Evolutionary conservation across 345 rosid species (phyloP), one percentile per base, ranked within the genome.

Genomic region (Excoecaria agallocha): DNA sequence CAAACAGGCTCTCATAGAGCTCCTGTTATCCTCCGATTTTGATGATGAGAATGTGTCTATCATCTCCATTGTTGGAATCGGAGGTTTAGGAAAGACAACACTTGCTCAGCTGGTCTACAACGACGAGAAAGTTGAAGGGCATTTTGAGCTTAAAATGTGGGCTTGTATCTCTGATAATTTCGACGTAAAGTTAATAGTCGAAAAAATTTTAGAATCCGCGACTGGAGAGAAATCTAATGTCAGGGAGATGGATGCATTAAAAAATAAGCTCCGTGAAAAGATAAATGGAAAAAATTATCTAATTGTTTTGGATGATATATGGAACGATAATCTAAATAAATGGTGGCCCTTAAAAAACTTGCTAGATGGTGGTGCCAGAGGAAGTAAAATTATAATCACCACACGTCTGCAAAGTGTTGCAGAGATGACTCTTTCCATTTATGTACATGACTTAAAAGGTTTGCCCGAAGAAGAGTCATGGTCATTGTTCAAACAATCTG

Each of bases 231-330:
- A 60, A 12, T 43, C 43, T 65, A 49, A 37, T 10, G 30, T 9
- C 24, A 22, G 10, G 24, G 39, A 66, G 3, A 20, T 13, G 76
- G 25, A 35, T 35, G 25, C 43, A 22, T 16, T 60, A 8, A 30
- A 60, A 60, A 12, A 13, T 30, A 13, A 0, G 0, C 62, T 60
- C 13, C 65, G 35, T 60, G 9, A 60, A 15, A 5, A 12, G 13
- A 60, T 74, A 5, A 58, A 81, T 59, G 70, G 71, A 30, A 69
- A 62, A 3, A 75, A 25, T 35, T 82, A 62, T 12, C 46, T 82
- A 25, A 74, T 82, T 5, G 69, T 82, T 3, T 69, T 78, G 8
- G 82, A 82, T 37, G 69, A 82, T 22, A 62, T 78, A 4, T 78
- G 84, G 80, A 64, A 70, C 15, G 82, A 37, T 0, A 57, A 41